Evolutionary conservation across 1,139 yeast genomes (phyloP), one percentile per base, ranked within the genome.

Genomic region (Nakaseomyces delphensis): DNA sequence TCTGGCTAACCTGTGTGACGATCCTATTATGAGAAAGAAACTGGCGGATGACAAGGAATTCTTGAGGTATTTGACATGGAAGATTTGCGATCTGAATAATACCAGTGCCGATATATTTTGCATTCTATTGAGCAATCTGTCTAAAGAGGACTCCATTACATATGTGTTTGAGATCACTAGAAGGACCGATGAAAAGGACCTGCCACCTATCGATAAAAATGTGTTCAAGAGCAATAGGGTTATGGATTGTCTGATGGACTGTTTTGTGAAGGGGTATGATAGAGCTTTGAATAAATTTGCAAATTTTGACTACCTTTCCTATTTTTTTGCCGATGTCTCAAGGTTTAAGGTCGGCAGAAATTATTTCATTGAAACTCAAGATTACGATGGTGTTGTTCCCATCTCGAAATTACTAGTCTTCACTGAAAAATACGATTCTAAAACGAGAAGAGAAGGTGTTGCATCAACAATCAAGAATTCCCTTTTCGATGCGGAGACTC

Each of bases 401-500:
- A 66, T 87, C 36, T 75, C 89, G 18, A 85, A 87, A 59, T 63
- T 91, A 27, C 69, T 86, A 46, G 94, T 83, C 0, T 86, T 86
- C 64, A 84, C 95, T 2, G 94, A 84, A 57, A 78, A 79, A 55
- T 79, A 79, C 54, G 89, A 81, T 51, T 73, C 85, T 16, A 79
- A 77, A 54, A 76, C 78, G 28, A 78, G 97, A 67, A 75, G 97
- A 62, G 89, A 83, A 60, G 97, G 96, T 55, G 91, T 86, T 40
- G 95, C 95, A 1, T 83, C 95, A 2, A 84, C 96, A 4, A 83
- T 91, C 52, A 91, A 91, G 59, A 91, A 91, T 64, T 76, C 93
- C 0, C 68, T 89, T 41, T 91, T 91, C 57, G 96, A 89, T 58
- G 70, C 85, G 3, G 74, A 79, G 36, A 65, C 75, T 35, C 97